Evolutionary conservation across 2,329 filamentous ascomycete genomes (phyloP).

Genomic region (Torrubiella hemipterigena): DNA sequence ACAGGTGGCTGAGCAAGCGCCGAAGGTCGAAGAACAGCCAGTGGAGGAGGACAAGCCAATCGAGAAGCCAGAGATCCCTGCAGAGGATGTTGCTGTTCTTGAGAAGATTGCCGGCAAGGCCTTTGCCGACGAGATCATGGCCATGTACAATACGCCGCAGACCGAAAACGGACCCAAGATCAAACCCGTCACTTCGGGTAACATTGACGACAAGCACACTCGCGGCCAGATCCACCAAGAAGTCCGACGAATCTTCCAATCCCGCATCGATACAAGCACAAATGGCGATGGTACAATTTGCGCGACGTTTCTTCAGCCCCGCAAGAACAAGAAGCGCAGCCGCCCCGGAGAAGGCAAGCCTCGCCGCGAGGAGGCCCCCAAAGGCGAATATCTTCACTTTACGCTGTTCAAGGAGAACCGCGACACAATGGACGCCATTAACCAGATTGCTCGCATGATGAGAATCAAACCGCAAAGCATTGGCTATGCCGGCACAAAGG

Average conservation of each 20-base stretch:
- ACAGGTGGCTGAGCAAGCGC: constrained; percentile 9
- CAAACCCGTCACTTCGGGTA: constrained; percentile 24
- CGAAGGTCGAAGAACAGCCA: constrained; percentile 8
- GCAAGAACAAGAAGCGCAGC: constrained; percentile 16
- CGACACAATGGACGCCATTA: constrained; percentile 85
- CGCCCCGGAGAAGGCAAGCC: constrained; percentile 9
- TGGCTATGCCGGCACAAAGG: constrained; percentile 73
- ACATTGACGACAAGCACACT: constrained; percentile 30
- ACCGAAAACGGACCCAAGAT: constrained; percentile 14
- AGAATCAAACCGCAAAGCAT: constrained; percentile 67
- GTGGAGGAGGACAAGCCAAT: constrained; percentile 9
- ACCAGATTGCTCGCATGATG: constrained; percentile 61
- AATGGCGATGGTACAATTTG: constrained; percentile 45
- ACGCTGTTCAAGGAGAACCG: constrained; percentile 95
- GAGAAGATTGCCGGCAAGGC: constrained; percentile 23
- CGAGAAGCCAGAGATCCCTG: constrained; percentile 14
- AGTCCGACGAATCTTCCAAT: constrained; percentile 71
- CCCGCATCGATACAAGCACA: constrained; percentile 65
- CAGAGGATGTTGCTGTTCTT: constrained; percentile 23
- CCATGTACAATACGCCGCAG: constrained; percentile 24
- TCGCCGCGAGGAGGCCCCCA: constrained; percentile 18
- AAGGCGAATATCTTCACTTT: constrained; percentile 77
- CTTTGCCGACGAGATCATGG: constrained; percentile 27
- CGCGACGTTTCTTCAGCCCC: constrained; percentile 49
- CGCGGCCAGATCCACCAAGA: constrained; percentile 41